Conservation (phyloP, 169 alveolate genomes). For the Cryptosporidium felis region DNA sequence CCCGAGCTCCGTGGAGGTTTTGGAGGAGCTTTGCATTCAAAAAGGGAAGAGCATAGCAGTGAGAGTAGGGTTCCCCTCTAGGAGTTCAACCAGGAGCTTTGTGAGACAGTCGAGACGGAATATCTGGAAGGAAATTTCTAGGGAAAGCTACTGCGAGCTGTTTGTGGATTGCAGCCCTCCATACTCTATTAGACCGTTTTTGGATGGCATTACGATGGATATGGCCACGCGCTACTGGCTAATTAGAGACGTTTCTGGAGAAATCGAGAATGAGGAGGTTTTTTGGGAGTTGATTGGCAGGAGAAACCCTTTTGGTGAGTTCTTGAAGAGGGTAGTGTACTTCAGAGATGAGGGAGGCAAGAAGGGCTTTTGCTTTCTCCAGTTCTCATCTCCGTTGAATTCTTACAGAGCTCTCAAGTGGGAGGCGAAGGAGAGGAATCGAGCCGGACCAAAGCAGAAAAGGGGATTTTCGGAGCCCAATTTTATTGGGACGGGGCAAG, state of each 20-base stretch:
- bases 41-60: not conserved
- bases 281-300: constrained; percentile 36
- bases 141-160: constrained; percentile 1
- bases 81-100: constrained; percentile 61
- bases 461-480: not conserved
- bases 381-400: constrained; percentile 51
- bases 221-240: constrained; percentile 48
- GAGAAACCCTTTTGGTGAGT: constrained; percentile 24
- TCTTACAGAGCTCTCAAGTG: constrained; percentile 60
- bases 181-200: not conserved
- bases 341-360: constrained; percentile 42
- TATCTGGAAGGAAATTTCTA: constrained; percentile 42
- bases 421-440: not conserved
- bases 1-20: not conserved
- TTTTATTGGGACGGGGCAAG: constrained; percentile 40
- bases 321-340: constrained; percentile 20
- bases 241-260: constrained; percentile 22
- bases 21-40: constrained; percentile 39
- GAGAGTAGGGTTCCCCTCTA: constrained; percentile 29
- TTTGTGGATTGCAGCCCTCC: constrained; percentile 61
- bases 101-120: not conserved
- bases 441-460: not conserved
- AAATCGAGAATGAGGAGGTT: constrained; percentile 6
- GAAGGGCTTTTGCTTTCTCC: constrained; percentile 58
- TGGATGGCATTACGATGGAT: constrained; percentile 13